A percentile compares a stretch with the other conserved stretches of the same genome.
phyloP scores from a whole-genome alignment of 202 grass and related monocot genomes.

The Panicum virgatum region DNA sequence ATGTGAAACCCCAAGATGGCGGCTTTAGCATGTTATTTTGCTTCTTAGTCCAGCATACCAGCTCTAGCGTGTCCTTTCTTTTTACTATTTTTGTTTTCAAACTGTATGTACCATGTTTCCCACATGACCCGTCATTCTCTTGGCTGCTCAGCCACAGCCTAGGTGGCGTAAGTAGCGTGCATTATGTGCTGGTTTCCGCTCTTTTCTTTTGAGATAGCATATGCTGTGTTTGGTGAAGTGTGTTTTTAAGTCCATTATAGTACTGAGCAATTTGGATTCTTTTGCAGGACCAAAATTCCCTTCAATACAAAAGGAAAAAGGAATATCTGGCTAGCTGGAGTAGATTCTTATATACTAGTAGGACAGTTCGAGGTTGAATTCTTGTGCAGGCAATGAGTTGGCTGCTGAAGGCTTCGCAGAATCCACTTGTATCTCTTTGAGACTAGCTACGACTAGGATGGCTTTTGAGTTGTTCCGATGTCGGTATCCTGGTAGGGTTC shows the following conservation, averaged over 20 bases:
- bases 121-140: background rate
- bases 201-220: background rate
- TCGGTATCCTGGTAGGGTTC: constrained; percentile 25
- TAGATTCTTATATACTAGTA: background rate
- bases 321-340: background rate
- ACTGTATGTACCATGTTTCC: background rate
- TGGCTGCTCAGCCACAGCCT: background rate
- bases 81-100: background rate
- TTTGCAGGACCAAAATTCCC: background rate
- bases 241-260: background rate
- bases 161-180: background rate
- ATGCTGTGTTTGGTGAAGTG: background rate
- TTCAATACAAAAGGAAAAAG: background rate
- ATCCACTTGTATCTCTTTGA: background rate
- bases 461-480: constrained; percentile 30
- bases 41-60: background rate
- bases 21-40: background rate
- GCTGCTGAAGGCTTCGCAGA: background rate
- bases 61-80: background rate
- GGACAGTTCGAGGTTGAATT: constrained; percentile 20
- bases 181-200: background rate
- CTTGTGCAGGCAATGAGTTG: constrained; percentile 21
- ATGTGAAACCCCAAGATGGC: background rate
- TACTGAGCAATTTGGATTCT: background rate
- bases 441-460: background rate